Base-by-base conservation (phyloP, 2,329 filamentous ascomycete species). In the Aureobasidium sp. region DNA sequence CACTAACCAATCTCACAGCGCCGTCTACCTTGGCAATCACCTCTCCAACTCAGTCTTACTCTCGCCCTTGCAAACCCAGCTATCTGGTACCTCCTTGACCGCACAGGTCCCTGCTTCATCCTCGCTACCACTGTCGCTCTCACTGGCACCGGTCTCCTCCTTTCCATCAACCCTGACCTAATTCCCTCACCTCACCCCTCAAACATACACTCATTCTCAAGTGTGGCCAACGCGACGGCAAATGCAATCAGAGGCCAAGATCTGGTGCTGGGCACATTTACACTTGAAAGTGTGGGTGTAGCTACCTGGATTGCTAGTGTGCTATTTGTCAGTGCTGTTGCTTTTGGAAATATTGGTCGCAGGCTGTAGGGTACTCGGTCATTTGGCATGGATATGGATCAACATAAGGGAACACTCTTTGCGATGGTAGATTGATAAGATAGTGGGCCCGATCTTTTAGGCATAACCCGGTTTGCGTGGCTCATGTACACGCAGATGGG, bases 71-170 rank as follows among this genome's bases (percentile, higher is more conserved):
- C 89, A 24, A 97, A 97, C 72, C 93, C 94, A 1, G 88, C 94
- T 10, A 79, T 99, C 20, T 99, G 94, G 94, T 99, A 96, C 76
- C 81, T 97, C 27, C 89, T 99, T 71, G 94, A 99, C 76, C 89
- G 93, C 56, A 94, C 91, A 51, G 87, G 86, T 67, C 84, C 92
- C 0, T 94, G 94, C 5, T 88, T 97, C 67, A 77, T 94, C 37
- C 82, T 97, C 61, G 92, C 90, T 0, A 81, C 87, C 15, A 77
- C 84, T 1, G 87, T 96, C 12, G 89, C 90, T 1, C 72, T 93
- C 29, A 77, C 83, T 0, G 91, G 93, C 8, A 92, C 92, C 10
- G 82, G 84, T 15, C 74, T 91, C 17, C 78, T 96, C 20, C 82
- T 96, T 63, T 82, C 86, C 15, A 81, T 93, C 37, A 88, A 91